Percentiles rank a stretch among this genome's conserved stretches.
Evolutionary conservation across 164 flowering plant genomes (phyloP).

Genomic region (Saururus chinensis): DNA sequence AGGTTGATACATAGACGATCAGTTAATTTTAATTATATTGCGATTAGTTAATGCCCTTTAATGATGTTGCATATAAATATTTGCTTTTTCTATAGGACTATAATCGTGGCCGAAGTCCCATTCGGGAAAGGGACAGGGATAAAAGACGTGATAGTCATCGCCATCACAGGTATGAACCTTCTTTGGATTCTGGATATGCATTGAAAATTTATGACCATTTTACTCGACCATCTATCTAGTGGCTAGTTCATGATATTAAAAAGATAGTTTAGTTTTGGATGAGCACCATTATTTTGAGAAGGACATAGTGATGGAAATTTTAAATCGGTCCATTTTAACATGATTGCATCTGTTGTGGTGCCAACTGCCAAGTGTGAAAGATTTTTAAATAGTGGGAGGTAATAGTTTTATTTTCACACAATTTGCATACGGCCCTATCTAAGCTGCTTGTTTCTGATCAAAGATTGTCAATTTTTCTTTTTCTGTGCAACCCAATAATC

Average conservation of each 20-base stretch:
- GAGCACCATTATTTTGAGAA: too few relatives aligned
- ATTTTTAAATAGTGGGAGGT: too few relatives aligned
- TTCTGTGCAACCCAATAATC: too few relatives aligned
- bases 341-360: neutral
- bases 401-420: too few relatives aligned
- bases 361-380: neutral
- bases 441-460: too few relatives aligned
- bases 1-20: slow-evolving; percentile 29
- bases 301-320: neutral
- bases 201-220: neutral
- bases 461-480: too few relatives aligned
- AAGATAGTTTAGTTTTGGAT: too few relatives aligned
- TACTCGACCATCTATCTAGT: neutral
- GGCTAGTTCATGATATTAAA: too few relatives aligned
- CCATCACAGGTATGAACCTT: slow-evolving; percentile 58
- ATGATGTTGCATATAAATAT: neutral
- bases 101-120: slow-evolving; percentile 72
- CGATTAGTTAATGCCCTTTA: neutral
- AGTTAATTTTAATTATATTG: neutral
- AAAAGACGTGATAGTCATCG: slow-evolving; percentile 80
- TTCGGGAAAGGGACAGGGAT: slow-evolving; percentile 84
- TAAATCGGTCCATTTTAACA: too few relatives aligned
- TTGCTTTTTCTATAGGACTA: slow-evolving; percentile 39
- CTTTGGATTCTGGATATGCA: neutral
- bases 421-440: too few relatives aligned